These are phyloP conservation scores for Penicillium sp. DNA, from an alignment of 2,329 filamentous ascomycete species.

Conservation along the genomic window DNA sequence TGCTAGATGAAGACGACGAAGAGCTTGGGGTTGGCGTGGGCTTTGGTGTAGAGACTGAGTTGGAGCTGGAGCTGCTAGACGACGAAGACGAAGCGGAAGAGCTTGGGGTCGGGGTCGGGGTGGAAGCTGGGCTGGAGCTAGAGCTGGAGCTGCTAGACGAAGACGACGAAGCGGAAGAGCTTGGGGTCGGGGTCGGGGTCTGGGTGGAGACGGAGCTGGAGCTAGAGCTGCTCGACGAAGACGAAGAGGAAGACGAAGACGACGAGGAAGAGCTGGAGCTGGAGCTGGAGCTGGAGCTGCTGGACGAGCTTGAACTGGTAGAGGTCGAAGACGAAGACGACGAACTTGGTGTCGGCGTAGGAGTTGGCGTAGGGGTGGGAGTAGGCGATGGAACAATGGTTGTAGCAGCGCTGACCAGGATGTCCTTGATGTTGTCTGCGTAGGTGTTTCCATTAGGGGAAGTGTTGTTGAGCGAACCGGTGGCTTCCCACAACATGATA, in stretches of 20 bases:
- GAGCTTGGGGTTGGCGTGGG: not conserved
- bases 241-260: not conserved
- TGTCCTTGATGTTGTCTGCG: constrained; percentile 18
- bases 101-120: not conserved
- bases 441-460: constrained; percentile 14
- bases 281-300: not conserved
- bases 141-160: not conserved
- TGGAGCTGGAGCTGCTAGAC: not conserved
- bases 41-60: not conserved
- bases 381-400: constrained; percentile 16
- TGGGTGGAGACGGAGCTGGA: not conserved
- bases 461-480: constrained; percentile 18
- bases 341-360: not conserved
- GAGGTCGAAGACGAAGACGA: not conserved
- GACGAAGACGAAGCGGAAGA: not conserved
- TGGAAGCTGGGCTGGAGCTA: not conserved
- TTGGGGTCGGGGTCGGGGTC: not conserved
- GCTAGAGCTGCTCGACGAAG: not conserved
- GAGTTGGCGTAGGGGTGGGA: not conserved
- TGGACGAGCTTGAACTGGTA: not conserved
- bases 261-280: not conserved
- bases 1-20: not conserved
- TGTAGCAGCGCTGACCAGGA: constrained; percentile 14
- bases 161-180: not conserved
- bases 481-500: constrained; percentile 58